Percentiles rank a stretch among this genome's conserved stretches.
Conservation (phyloP, 768 basidiomycete species). For the Tulasnella sp. region DNA sequence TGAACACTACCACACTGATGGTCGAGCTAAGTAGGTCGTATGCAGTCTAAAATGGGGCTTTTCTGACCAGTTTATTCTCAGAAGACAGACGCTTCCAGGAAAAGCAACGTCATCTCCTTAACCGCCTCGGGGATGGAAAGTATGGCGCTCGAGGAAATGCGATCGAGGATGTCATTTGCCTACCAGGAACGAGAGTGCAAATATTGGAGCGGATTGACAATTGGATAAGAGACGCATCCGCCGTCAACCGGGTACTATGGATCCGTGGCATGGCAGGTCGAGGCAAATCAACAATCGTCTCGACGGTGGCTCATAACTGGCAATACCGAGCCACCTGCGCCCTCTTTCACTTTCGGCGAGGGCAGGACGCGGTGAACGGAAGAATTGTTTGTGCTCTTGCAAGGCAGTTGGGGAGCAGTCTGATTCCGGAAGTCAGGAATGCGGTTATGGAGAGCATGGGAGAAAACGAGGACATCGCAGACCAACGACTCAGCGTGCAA, state of each 20-base stretch:
- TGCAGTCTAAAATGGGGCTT: slow-evolving; percentile 61
- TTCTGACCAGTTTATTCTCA: neutral
- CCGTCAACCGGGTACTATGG: neutral
- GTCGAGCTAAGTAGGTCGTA: slow-evolving; percentile 90
- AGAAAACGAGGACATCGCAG: neutral
- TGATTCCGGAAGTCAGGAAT: neutral
- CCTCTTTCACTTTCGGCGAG: neutral
- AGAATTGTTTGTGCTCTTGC: neutral
- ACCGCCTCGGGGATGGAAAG: slow-evolving; percentile 95
- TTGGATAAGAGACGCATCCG: neutral
- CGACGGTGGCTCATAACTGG: neutral
- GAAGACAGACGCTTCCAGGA: neutral
- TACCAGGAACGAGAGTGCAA: neutral
- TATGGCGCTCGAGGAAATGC: slow-evolving; percentile 93
- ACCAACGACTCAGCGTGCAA: neutral
- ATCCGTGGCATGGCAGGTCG: neutral
- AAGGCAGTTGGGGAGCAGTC: neutral
- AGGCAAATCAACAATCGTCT: neutral
- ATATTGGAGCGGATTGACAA: neutral
- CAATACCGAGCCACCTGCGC: neutral
- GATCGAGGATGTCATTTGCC: slow-evolving; percentile 40
- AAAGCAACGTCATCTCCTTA: slow-evolving; percentile 85
- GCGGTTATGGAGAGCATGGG: neutral
- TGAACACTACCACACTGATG: neutral
- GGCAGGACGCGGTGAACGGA: neutral